Conservation (phyloP, 768 basidiomycete species). For the Glaciozyma antarctica region DNA sequence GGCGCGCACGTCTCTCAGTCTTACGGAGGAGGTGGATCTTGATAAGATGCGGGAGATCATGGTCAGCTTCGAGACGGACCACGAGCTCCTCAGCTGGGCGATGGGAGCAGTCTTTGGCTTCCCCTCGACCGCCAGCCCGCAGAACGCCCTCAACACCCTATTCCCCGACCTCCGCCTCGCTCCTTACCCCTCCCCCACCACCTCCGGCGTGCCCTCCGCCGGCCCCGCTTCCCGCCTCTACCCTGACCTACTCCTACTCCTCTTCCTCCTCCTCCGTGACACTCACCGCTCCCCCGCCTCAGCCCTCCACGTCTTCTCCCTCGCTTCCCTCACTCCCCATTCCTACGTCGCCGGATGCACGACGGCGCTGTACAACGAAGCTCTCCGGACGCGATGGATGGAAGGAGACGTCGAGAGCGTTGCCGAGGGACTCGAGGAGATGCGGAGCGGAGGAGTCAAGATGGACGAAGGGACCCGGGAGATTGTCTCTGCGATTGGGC, state of each 20-base stretch:
- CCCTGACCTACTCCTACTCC: slow-evolving; percentile 52
- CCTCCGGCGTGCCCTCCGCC: not conserved
- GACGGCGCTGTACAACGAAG: slow-evolving; percentile 76
- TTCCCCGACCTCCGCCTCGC: slow-evolving; percentile 11
- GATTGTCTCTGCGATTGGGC: slow-evolving; percentile 15
- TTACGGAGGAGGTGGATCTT: slow-evolving; percentile 36
- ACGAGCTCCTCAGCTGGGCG: slow-evolving; percentile 65
- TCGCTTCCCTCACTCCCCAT: slow-evolving; percentile 60
- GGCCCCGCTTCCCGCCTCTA: slow-evolving; percentile 37
- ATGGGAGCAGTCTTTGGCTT: slow-evolving; percentile 55
- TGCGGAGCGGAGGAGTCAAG: slow-evolving; percentile 9
- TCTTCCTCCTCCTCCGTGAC: slow-evolving; percentile 70
- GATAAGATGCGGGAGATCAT: slow-evolving; percentile 66
- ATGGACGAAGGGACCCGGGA: slow-evolving; percentile 4
- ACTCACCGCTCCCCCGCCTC: slow-evolving; percentile 69
- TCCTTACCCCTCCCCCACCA: not conserved
- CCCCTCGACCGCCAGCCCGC: slow-evolving; percentile 31
- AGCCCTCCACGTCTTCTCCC: slow-evolving; percentile 69
- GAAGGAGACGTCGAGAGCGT: slow-evolving; percentile 19
- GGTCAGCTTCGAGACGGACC: slow-evolving; percentile 57
- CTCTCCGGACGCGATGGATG: slow-evolving; percentile 72
- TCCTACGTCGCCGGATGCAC: slow-evolving; percentile 87
- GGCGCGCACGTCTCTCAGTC: not conserved
- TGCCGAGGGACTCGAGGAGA: slow-evolving; percentile 58
- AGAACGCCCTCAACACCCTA: not conserved